Evolutionary conservation across 495 filamentous ascomycete species (phyloP).

Genomic region (Xylaria scruposa): DNA sequence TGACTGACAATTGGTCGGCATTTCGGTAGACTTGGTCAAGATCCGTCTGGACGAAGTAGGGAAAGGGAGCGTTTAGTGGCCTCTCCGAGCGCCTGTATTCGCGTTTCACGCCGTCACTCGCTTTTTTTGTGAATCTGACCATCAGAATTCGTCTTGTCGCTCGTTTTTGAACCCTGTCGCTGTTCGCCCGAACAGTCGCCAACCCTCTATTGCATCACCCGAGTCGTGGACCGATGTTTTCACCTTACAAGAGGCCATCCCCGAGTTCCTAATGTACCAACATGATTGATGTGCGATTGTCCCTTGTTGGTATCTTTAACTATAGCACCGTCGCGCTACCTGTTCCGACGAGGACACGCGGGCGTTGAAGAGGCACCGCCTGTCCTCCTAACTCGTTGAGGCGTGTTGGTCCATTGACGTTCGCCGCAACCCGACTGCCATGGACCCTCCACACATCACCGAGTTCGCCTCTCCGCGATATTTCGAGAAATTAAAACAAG

Average conservation of each 20-base stretch:
- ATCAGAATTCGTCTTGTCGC: slow-evolving; percentile 29
- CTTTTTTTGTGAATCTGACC: slow-evolving; percentile 30
- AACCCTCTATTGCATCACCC: slow-evolving; percentile 3
- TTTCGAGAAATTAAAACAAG: slow-evolving; percentile 56
- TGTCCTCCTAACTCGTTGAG: slow-evolving; percentile 34
- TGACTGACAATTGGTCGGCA: slow-evolving; percentile 11
- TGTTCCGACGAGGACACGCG: slow-evolving; percentile 46
- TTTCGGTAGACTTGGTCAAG: background rate
- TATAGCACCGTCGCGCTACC: slow-evolving; percentile 39
- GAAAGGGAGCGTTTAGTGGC: slow-evolving; percentile 1
- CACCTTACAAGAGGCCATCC: slow-evolving; percentile 12
- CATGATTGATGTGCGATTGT: slow-evolving; percentile 54
- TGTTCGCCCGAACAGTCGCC: slow-evolving; percentile 21
- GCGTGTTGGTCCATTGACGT: slow-evolving; percentile 28
- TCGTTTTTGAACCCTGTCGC: slow-evolving; percentile 31
- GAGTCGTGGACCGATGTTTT: slow-evolving; percentile 21
- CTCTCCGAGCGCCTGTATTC: background rate
- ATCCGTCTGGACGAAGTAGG: slow-evolving; percentile 1
- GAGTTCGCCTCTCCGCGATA: slow-evolving; percentile 65
- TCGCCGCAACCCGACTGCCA: slow-evolving; percentile 32
- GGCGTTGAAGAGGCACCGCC: slow-evolving; percentile 35
- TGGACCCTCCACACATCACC: slow-evolving; percentile 62
- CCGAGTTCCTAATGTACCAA: slow-evolving; percentile 46
- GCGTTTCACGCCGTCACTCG: slow-evolving; percentile 33
- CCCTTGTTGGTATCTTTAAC: slow-evolving; percentile 41